A percentile compares a stretch with the other conserved stretches of the same genome.
Conservation (phyloP, 2,329 filamentous ascomycete genomes). For the Penicillium sp. region DNA sequence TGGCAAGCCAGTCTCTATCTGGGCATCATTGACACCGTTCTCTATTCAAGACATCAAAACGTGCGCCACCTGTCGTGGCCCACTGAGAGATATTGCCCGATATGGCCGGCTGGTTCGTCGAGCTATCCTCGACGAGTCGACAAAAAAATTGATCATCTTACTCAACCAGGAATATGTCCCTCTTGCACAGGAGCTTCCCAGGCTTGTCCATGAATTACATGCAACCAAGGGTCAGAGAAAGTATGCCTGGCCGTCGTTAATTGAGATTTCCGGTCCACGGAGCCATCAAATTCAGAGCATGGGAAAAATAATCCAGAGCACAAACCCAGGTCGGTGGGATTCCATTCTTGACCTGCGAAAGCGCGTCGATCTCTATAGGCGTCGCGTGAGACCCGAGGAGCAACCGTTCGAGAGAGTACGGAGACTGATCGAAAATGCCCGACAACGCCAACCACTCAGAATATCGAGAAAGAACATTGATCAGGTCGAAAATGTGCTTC, state of each 20-base stretch:
- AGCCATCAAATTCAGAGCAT: slow-evolving; percentile 25
- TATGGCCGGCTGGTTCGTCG: slow-evolving; percentile 62
- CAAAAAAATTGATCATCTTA: slow-evolving; percentile 62
- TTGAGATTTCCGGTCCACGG: slow-evolving; percentile 13
- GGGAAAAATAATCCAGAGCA: slow-evolving; percentile 15
- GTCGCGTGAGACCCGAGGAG: slow-evolving; percentile 34
- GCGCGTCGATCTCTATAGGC: slow-evolving; percentile 29
- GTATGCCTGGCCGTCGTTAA: background rate
- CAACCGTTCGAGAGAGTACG: slow-evolving; percentile 39
- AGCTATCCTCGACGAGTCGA: slow-evolving; percentile 60
- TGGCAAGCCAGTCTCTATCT: slow-evolving; percentile 23
- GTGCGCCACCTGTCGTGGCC: slow-evolving; percentile 61
- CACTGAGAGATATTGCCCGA: slow-evolving; percentile 55
- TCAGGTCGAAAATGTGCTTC: slow-evolving; percentile 30
- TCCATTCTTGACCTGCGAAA: slow-evolving; percentile 26
- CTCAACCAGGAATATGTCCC: slow-evolving; percentile 44
- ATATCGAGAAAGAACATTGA: slow-evolving; percentile 13
- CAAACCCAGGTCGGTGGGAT: slow-evolving; percentile 22
- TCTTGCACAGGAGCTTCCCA: slow-evolving; percentile 36
- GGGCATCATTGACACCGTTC: slow-evolving; percentile 44
- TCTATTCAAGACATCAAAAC: slow-evolving; percentile 49
- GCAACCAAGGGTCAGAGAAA: background rate
- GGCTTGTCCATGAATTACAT: slow-evolving; percentile 26
- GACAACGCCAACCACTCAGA: slow-evolving; percentile 22
- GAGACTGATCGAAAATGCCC: slow-evolving; percentile 33